Percentiles rank a stretch among this genome's conserved stretches.
These are phyloP conservation scores for Cokeromyces recurvatus DNA, from an alignment of 371 early-diverging fungal genomes.

Conservation along the genomic window DNA sequence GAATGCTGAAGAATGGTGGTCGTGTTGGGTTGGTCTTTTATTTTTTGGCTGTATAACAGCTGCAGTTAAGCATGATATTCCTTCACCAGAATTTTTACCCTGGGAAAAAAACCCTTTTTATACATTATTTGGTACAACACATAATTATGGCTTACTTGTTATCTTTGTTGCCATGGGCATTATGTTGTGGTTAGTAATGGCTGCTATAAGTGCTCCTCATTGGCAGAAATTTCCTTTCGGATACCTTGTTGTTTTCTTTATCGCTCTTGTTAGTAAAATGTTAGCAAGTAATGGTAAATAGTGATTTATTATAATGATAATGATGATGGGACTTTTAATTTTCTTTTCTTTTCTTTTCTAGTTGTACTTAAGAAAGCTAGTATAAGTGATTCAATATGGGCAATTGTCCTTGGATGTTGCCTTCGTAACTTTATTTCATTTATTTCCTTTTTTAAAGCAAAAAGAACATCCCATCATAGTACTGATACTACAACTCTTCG, in stretches of 20 bases:
- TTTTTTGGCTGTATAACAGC: slow-evolving; percentile 51
- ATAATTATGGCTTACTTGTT: slow-evolving; percentile 47
- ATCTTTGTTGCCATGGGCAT: slow-evolving; percentile 47
- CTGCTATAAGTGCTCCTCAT: slow-evolving; percentile 29
- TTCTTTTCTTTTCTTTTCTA: slow-evolving; percentile 1
- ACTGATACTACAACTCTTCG: slow-evolving; percentile 37
- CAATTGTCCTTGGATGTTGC: slow-evolving; percentile 52
- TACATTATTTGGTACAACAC: slow-evolving; percentile 38
- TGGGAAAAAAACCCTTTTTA: slow-evolving; percentile 54
- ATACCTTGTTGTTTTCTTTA: slow-evolving; percentile 40
- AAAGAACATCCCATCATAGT: no score
- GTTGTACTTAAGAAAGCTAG: slow-evolving; percentile 41
- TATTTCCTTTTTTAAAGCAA: slow-evolving; percentile 18
- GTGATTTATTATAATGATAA: no score
- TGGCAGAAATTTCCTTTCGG: slow-evolving; percentile 46
- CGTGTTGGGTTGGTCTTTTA: slow-evolving; percentile 57
- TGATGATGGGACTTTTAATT: not conserved
- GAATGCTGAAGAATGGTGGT: slow-evolving; percentile 66
- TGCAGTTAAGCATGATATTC: slow-evolving; percentile 44
- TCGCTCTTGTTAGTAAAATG: slow-evolving; percentile 53
- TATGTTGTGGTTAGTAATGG: slow-evolving; percentile 46
- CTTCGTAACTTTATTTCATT: slow-evolving; percentile 42
- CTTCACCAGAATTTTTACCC: slow-evolving; percentile 40
- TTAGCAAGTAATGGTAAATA: slow-evolving; percentile 50
- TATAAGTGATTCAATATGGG: slow-evolving; percentile 62